Percentiles rank a stretch among this genome's conserved stretches.
phyloP scores from a whole-genome alignment of 345 rosid species.

The Salix arbutifolia region DNA sequence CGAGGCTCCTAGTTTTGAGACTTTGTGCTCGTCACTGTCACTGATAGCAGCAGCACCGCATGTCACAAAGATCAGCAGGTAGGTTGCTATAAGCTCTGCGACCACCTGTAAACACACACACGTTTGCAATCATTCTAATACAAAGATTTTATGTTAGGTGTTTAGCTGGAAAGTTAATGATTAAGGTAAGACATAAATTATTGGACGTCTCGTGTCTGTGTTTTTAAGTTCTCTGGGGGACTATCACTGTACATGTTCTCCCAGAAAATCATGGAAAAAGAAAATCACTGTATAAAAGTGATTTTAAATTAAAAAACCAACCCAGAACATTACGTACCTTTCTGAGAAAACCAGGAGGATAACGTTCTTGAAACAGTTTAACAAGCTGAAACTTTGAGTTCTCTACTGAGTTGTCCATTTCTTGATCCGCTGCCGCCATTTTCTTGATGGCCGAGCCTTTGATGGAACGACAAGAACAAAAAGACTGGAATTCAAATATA shows the following conservation, averaged over 20 bases:
- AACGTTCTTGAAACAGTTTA: conserved; percentile 16
- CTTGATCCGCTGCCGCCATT: conserved; percentile 28
- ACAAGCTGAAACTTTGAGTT: neutral
- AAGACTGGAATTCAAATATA: no score
- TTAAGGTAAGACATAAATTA: no score
- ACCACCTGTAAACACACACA: conserved; percentile 29
- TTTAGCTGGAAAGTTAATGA: no score
- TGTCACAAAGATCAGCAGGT: conserved; percentile 54
- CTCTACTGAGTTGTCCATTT: neutral
- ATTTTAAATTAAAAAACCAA: neutral
- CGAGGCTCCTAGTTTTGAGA: conserved; percentile 52
- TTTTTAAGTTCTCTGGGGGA: no score
- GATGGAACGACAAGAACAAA: neutral
- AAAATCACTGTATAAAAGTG: no score
- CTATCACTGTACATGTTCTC: no score
- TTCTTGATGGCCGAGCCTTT: neutral
- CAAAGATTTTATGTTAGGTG: no score
- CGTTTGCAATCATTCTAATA: no score
- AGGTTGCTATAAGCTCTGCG: conserved; percentile 57
- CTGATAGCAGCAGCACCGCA: conserved; percentile 49
- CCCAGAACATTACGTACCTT: conserved; percentile 25
- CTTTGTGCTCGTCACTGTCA: conserved; percentile 25
- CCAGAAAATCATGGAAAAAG: no score
- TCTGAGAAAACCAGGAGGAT: conserved; percentile 37
- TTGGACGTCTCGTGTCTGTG: no score